phyloP scores from a whole-genome alignment of 306 rosid genomes.

The Amphicarpaea edgeworthii region DNA sequence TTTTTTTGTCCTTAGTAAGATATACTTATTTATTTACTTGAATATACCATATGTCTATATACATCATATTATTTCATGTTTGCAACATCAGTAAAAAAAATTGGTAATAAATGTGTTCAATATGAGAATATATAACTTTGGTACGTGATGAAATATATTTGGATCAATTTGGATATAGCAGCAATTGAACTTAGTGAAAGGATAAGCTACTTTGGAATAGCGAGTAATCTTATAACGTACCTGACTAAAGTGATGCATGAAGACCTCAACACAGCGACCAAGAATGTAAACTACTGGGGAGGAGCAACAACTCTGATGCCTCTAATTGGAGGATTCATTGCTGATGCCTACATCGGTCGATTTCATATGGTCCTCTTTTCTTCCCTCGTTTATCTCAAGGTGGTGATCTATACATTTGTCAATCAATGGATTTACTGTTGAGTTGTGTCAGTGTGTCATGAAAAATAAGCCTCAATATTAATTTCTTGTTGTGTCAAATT shows the following conservation, averaged over 20 bases:
- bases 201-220: conserved; percentile 48
- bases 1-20: conserved; percentile 2
- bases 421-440: too few species aligned
- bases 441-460: too few species aligned
- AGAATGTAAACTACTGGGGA: conserved; percentile 57
- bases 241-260: conserved; percentile 53
- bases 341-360: too few species aligned
- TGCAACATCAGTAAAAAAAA: neutral
- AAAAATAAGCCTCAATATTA: neutral
- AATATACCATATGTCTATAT: neutral
- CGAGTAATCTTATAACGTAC: conserved; percentile 50
- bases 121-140: neutral
- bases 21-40: neutral
- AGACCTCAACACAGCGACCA: conserved; percentile 54
- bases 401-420: too few species aligned
- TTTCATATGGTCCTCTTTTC: too few species aligned
- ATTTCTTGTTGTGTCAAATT: neutral
- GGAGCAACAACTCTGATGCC: conserved; percentile 59
- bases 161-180: conserved; percentile 36
- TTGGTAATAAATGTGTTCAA: too few species aligned
- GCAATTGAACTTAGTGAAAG: conserved; percentile 51
- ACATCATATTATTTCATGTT: neutral
- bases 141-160: neutral
- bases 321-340: neutral
- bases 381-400: too few species aligned